These are phyloP conservation scores for Trichoderma sp. DNA, from an alignment of 2,329 filamentous ascomycete genomes.

Conservation along the genomic window DNA sequence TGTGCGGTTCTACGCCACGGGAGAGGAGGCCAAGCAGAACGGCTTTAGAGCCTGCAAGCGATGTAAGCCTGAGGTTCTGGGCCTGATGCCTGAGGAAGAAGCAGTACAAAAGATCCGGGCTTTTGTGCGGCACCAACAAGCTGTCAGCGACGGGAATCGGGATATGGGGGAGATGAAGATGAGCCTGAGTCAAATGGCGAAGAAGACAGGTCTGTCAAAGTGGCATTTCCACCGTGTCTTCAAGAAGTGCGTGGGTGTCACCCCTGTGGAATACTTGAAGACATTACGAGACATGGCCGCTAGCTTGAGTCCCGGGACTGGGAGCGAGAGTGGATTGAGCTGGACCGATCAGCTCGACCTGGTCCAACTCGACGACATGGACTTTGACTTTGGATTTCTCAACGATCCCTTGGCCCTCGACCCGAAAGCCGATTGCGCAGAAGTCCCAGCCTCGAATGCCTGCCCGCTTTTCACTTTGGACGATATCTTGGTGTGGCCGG, in stretches of 20 bases:
- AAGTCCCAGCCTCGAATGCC: not conserved
- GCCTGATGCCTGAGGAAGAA: constrained; percentile 44
- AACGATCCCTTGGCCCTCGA: not conserved
- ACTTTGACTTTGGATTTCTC: constrained; percentile 16
- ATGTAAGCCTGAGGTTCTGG: constrained; percentile 48
- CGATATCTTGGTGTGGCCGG: constrained; percentile 24
- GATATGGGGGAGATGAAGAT: constrained; percentile 21
- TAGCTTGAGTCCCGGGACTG: not conserved
- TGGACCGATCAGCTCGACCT: constrained; percentile 18
- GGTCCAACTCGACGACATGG: constrained; percentile 3
- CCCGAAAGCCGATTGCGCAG: not conserved
- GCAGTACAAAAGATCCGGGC: constrained; percentile 45
- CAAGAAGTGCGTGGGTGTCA: constrained; percentile 55
- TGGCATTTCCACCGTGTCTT: constrained; percentile 62
- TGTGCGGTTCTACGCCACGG: constrained; percentile 53
- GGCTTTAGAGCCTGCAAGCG: constrained; percentile 61
- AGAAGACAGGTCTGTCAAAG: constrained; percentile 53
- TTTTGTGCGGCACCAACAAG: constrained; percentile 33
- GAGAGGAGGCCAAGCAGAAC: constrained; percentile 45
- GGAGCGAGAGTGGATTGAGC: not conserved
- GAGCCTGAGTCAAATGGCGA: constrained; percentile 50
- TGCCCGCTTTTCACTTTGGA: constrained; percentile 22
- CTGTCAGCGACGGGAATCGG: constrained; percentile 28
- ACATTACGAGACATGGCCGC: not conserved
- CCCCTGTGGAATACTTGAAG: constrained; percentile 40